A percentile compares a stretch with the other conserved stretches of the same genome.
These are phyloP conservation scores for Epichloe bromicola DNA, from an alignment of 2,329 filamentous ascomycete genomes.

Conservation along the genomic window DNA sequence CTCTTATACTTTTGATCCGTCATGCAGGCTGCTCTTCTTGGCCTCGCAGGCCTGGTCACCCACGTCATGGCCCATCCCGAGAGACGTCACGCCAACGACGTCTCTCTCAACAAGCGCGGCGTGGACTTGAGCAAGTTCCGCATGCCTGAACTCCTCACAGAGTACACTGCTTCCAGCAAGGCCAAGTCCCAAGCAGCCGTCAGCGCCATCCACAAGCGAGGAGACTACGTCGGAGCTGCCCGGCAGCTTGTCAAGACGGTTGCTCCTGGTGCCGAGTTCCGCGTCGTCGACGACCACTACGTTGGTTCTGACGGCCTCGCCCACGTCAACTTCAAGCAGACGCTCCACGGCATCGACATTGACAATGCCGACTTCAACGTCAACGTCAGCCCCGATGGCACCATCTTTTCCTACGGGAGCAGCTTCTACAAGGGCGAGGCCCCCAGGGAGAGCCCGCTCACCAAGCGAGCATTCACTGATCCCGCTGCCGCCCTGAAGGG, in stretches of 20 bases:
- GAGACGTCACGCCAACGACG: slow-evolving; percentile 13
- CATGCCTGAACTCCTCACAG: slow-evolving; percentile 17
- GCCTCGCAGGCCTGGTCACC: slow-evolving; percentile 20
- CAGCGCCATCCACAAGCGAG: slow-evolving; percentile 14
- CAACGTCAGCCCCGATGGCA: slow-evolving; percentile 41
- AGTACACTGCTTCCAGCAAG: slow-evolving; percentile 14
- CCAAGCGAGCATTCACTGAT: slow-evolving; percentile 27
- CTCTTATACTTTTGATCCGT: neutral
- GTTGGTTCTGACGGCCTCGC: slow-evolving; percentile 40
- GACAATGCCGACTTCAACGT: slow-evolving; percentile 50
- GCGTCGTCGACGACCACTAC: slow-evolving; percentile 39
- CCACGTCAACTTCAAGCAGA: slow-evolving; percentile 49
- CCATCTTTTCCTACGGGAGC: slow-evolving; percentile 45
- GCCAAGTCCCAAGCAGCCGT: slow-evolving; percentile 11
- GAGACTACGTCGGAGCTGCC: slow-evolving; percentile 30
- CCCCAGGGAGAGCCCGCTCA: slow-evolving; percentile 25
- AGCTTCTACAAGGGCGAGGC: slow-evolving; percentile 29
- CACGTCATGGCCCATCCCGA: slow-evolving; percentile 20
- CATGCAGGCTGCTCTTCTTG: slow-evolving; percentile 21
- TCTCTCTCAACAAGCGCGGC: slow-evolving; percentile 15
- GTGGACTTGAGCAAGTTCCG: slow-evolving; percentile 21
- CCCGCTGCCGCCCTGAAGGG: slow-evolving; percentile 31
- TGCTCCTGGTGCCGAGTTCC: slow-evolving; percentile 29
- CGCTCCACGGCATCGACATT: slow-evolving; percentile 42
- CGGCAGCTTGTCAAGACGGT: slow-evolving; percentile 28